Evolutionary conservation across 139 green algal genomes (phyloP), one percentile per base, ranked within the genome.

Genomic region (Eudorina sp.): DNA sequence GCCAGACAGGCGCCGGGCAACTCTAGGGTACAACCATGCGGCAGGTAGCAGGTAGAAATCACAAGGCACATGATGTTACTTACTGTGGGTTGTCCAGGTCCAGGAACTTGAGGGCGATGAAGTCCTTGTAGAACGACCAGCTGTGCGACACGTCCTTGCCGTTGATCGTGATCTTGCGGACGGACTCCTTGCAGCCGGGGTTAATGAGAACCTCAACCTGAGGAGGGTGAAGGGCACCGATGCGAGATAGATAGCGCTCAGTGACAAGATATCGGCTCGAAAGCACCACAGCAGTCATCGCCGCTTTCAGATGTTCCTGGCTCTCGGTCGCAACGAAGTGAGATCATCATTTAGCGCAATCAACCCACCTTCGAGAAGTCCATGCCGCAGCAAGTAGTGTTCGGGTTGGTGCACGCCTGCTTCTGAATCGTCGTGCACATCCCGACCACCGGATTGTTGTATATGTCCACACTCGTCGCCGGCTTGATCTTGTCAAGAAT

Each of bases 181-280:
- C 40, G 4, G n/a, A 8, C 31, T 31, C 14, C 40, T 58, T 58
- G 74, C 74, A 83, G n/a, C 11, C n/a, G 25, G n/a, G 14, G 74
- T 83, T 83, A 0, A 83, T 66, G n/a, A 83, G 11, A 18, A 83
- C 29, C 48, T 83, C 74, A 11, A 80, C 27, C 72, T 80, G 72
- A n/a, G n/a, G n/a, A n/a, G n/a, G n/a, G n/a, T n/a, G n/a, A n/a
- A n/a, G n/a, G n/a, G n/a, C n/a, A n/a, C n/a, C n/a, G n/a, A n/a
- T n/a, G n/a, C n/a, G n/a, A n/a, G n/a, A n/a, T n/a, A n/a, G n/a
- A n/a, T n/a, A n/a, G n/a, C n/a, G n/a, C n/a, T n/a, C n/a, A n/a
- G n/a, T n/a, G n/a, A n/a, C n/a, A n/a, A n/a, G n/a, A n/a, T n/a
- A n/a, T n/a, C n/a, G n/a, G n/a, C n/a, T n/a, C n/a, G n/a, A n/a